Base-by-base conservation (phyloP, 352 stramenopile genomes). In the Hyaloperonospora arabidopsidis region DNA sequence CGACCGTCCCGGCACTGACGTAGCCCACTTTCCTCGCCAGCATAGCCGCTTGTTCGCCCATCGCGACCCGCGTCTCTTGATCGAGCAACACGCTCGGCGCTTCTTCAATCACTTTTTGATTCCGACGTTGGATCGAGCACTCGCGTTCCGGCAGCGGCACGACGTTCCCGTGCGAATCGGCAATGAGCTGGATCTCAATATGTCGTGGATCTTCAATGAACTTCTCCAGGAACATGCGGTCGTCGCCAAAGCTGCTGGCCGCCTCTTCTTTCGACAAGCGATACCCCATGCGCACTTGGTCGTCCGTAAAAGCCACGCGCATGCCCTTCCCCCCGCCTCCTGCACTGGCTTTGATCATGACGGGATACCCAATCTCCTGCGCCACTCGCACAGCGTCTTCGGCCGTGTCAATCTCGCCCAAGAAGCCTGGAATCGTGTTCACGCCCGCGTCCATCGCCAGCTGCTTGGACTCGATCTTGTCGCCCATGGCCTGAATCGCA, bases 71-170 rank as follows among this genome's bases (percentile, higher is more conserved):
- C 21, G 90, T 97, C 54, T 96, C 88, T 0, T 80, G 77, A 18
- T 86, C 85, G 6, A 99, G 65, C 21, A 98, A 63, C 45, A 89
- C 74, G 25, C 76, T 95, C 6, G 94, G 94, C 25, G 81, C 86
- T 62, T 98, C 95, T 61, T 98, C 94, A 22, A 98, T 76, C 8
- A 98, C 88, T 72, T 99, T 99, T 76, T 99, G 96, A 74, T 99
- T 98, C 40, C 96, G 76, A 8, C 96, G 72, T 68, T 99, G 95
- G 51, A 99, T 96, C 23, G 76, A 96, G 68, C 96, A 99, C 64
- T 99, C 96, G 29, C 96, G 70, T 74, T 98, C 96, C 0, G 86
- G 82, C 54, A 99, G 95, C 36, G 92, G 80, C 8, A 95, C 76
- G 8, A 95, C 76, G 64, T 97, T 97, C 39, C 92, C 92, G 38